Percentiles rank a stretch among this genome's conserved stretches.
Evolutionary conservation across 805 yeast species (phyloP).

Genomic region (Lipomyces yamanashiensis): DNA sequence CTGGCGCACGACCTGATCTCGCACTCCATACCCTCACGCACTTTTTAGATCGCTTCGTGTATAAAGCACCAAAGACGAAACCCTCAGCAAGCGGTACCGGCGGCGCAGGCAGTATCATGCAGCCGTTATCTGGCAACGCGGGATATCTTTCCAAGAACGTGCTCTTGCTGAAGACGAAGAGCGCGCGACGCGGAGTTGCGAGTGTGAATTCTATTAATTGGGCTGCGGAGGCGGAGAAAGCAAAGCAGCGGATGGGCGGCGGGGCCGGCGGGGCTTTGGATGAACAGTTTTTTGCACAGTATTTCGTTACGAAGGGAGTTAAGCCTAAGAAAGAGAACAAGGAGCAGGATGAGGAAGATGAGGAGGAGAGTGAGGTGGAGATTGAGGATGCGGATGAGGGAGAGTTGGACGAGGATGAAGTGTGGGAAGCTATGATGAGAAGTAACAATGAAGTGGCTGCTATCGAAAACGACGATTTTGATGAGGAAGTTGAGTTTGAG

Average conservation of each 20-base stretch:
- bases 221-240: slow-evolving; percentile 70
- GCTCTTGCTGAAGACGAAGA: slow-evolving; percentile 43
- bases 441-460: slow-evolving; percentile 62
- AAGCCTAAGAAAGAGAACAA: slow-evolving; percentile 43
- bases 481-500: slow-evolving; percentile 45
- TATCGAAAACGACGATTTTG: slow-evolving; percentile 49
- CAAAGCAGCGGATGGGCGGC: background rate
- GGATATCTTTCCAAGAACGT: slow-evolving; percentile 40
- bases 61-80: slow-evolving; percentile 85
- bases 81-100: slow-evolving; percentile 18
- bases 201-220: slow-evolving; percentile 89
- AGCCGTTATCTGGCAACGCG: slow-evolving; percentile 68
- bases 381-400: slow-evolving; percentile 63
- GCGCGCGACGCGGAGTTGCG: slow-evolving; percentile 56
- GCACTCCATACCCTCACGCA: slow-evolving; percentile 86
- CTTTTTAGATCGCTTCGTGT: slow-evolving; percentile 93
- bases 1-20: slow-evolving; percentile 77
- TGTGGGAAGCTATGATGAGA: slow-evolving; percentile 80
- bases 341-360: slow-evolving; percentile 44
- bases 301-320: slow-evolving; percentile 41
- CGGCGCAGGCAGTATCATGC: slow-evolving; percentile 90
- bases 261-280: slow-evolving; percentile 23
- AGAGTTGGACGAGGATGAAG: slow-evolving; percentile 65
- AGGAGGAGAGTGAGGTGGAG: slow-evolving; percentile 54
- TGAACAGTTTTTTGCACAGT: slow-evolving; percentile 64